Evolutionary conservation across 768 basidiomycete species (phyloP).

Genomic region (Auriscalpium vulgare): DNA sequence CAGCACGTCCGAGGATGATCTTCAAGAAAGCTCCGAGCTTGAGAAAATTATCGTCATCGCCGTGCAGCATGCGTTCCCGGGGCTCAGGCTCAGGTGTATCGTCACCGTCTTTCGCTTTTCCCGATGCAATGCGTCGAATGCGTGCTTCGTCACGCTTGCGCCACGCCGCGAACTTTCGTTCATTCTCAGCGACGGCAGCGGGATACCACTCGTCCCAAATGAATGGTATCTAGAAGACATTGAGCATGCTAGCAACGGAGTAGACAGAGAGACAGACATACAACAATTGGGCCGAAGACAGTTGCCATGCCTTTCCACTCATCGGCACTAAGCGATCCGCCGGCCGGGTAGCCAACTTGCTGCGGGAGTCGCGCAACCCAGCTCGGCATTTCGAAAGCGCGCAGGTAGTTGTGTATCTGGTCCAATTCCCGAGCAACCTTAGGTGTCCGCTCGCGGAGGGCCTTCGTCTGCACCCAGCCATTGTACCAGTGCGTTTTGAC

Average conservation of each 20-base stretch:
- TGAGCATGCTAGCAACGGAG: background rate
- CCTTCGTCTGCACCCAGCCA: conserved; percentile 19
- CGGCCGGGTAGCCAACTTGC: conserved; percentile 24
- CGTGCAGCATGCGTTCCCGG: too few species aligned
- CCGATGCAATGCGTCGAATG: too few species aligned
- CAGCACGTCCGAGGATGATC: too few species aligned
- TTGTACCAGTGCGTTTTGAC: conserved; percentile 21
- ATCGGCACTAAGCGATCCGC: conserved; percentile 23
- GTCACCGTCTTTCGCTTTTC: too few species aligned
- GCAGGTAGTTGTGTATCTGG: background rate
- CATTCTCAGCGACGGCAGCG: background rate
- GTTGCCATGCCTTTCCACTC: conserved; percentile 22
- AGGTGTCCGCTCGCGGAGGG: background rate
- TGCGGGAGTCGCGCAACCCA: conserved; percentile 22
- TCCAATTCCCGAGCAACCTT: background rate
- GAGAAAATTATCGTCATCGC: too few species aligned
- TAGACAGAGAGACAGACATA: conserved; percentile 3
- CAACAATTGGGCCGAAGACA: conserved; percentile 17
- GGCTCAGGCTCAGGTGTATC: too few species aligned
- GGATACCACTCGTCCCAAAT: background rate
- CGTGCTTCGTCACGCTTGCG: background rate
- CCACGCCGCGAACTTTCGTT: background rate
- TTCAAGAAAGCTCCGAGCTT: too few species aligned
- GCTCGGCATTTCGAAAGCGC: conserved; percentile 20
- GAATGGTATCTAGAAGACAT: background rate